These are phyloP conservation scores for Polytrichum formosum DNA, from an alignment of 225 moss, liverwort and hornwort species.

Conservation along the genomic window DNA sequence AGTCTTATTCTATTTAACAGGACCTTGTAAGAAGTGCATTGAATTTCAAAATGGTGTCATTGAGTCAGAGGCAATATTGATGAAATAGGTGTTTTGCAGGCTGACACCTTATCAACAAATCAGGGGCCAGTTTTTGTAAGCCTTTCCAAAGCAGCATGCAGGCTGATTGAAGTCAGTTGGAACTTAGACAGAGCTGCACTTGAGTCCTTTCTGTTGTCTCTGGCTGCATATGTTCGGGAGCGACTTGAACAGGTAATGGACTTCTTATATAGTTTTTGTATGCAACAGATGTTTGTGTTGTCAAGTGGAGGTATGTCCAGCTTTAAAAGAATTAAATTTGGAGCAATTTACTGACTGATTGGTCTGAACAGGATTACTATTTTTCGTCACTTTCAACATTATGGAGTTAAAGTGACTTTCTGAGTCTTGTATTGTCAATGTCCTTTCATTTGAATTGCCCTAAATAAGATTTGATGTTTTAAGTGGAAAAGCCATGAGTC, in stretches of 20 bases:
- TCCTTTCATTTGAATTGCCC: too few species aligned
- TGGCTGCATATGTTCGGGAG: constrained; percentile 76
- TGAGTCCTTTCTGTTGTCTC: constrained; percentile 74
- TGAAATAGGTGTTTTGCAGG: constrained; percentile 29
- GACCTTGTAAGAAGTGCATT: neutral
- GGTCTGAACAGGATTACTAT: too few species aligned
- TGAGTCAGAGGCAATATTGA: neutral
- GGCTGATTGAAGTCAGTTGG: constrained; percentile 70
- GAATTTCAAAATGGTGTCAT: constrained; percentile 1
- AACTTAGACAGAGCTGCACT: constrained; percentile 66
- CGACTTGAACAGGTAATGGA: constrained; percentile 58
- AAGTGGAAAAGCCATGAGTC: too few species aligned
- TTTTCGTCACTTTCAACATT: too few species aligned
- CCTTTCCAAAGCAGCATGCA: constrained; percentile 51
- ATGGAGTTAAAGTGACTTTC: too few species aligned
- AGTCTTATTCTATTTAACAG: neutral
- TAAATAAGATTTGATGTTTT: too few species aligned
- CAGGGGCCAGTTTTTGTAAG: constrained; percentile 52
- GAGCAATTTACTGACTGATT: too few species aligned
- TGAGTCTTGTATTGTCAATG: too few species aligned
- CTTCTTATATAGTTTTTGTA: neutral
- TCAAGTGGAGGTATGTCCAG: too few species aligned
- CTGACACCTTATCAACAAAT: constrained; percentile 53
- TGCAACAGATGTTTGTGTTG: too few species aligned
- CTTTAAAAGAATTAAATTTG: too few species aligned